Evolutionary conservation across 352 stramenopile species (phyloP).

Genomic region (Hyaloperonospora brassicae): DNA sequence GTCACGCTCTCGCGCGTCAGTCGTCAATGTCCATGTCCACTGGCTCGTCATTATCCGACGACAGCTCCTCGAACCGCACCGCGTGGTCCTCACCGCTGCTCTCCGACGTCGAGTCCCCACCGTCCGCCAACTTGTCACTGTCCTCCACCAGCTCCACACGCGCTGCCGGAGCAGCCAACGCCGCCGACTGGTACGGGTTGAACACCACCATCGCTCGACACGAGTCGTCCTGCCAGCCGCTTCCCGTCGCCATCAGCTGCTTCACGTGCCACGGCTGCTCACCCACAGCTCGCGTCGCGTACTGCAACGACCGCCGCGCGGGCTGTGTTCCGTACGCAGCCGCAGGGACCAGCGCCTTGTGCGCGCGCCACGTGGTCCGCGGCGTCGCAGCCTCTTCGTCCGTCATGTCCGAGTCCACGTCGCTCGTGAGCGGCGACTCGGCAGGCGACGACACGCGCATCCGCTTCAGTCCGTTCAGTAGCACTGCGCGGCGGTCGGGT

Average conservation of each 20-base stretch:
- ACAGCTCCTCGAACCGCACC: constrained; percentile 66
- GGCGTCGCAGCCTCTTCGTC: constrained; percentile 27
- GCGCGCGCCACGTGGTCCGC: constrained; percentile 15
- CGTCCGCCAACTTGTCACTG: constrained; percentile 13
- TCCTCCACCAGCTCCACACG: constrained; percentile 53
- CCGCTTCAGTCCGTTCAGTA: constrained; percentile 60
- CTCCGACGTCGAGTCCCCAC: constrained; percentile 7
- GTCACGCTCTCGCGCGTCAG: no score
- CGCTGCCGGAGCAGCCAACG: constrained; percentile 13
- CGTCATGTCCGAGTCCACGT: constrained; percentile 27
- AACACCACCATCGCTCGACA: constrained; percentile 59
- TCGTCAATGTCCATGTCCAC: constrained; percentile 79
- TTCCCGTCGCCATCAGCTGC: not conserved
- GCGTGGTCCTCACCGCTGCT: constrained; percentile 33
- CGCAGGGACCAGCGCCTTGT: constrained; percentile 20
- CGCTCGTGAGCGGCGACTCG: constrained; percentile 7
- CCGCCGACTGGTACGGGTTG: constrained; percentile 31
- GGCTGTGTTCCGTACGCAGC: not conserved
- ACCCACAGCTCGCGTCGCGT: constrained; percentile 2
- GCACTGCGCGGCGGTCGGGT: constrained; percentile 15
- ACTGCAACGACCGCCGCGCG: constrained; percentile 19
- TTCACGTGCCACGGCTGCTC: constrained; percentile 15
- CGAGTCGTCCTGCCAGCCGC: constrained; percentile 19
- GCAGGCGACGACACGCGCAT: constrained; percentile 56
- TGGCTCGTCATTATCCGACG: constrained; percentile 50